Evolutionary conservation across 768 basidiomycete species (phyloP), one percentile per base, ranked within the genome.

Genomic region (Kwoniella botswanensis): DNA sequence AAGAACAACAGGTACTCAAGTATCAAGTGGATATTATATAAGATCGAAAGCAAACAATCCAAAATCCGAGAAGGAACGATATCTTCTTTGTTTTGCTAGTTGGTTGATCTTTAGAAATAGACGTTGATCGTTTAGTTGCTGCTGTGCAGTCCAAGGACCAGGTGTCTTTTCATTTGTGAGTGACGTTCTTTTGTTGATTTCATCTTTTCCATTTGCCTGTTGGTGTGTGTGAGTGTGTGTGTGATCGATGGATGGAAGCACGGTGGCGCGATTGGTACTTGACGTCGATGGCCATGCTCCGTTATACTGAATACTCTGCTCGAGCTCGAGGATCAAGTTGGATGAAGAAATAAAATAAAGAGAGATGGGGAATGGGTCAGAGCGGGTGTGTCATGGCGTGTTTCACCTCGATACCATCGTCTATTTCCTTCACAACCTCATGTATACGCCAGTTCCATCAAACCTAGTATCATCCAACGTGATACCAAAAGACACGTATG

Each of bases 331-430:
- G 57, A 35, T 35, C 57, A 50, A 50, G 13, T 50, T 50, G 46
- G 46, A 15, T 50, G 46, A 50, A 50, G 44, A 50, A 18, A 1
- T 15, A 5, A 4, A 6, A 18, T 15, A 58, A 12, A 29, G 18
- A 2, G n/a, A 18, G 41, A n/a, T n/a, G 6, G 59, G 42, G 21
- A 9, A 12, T 9, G 43, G 59, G 59, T 61, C 59, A 43, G 22
- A 61, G 59, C 42, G 59, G 21, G 54, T 55, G 54, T 55, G 24
- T 18, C 13, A 50, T 50, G 46, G 46, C 46, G 29, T 42, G 64
- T 65, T 65, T 65, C 64, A 65, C 29, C 62, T 63, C 53, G 10
- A 41, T 18, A 57, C 64, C 35, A 57, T 21, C 63, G n/a, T 26
- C 18, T 29, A 17, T 11, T 13, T 65, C 17, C 53, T 18, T 11